Evolutionary conservation across 2,329 filamentous ascomycete genomes (phyloP), one percentile per base, ranked within the genome.

Genomic region (Ceratocystis destructans): DNA sequence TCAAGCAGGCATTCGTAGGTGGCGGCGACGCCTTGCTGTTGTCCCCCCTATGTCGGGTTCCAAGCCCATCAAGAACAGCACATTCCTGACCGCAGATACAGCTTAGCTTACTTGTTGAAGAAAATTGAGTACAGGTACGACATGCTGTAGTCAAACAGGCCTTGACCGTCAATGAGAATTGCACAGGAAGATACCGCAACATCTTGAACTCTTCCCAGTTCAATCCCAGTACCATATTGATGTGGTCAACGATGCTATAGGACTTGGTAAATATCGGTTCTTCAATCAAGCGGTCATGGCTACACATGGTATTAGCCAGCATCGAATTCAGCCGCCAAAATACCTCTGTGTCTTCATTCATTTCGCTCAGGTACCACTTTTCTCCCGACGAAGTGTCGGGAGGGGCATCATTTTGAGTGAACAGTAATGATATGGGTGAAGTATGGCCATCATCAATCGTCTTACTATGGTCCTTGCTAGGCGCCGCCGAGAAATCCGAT

Each of bases 341-440:
- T 8, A 20, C 25, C 17, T 31, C 5, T 10, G 55, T 59, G 28
- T 59, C 55, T 37, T 59, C 17, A 31, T 59, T 59, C 28, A 59
- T 31, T 37, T 59, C 55, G n/a, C 31, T 59, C 55, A 59, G 17
- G 17, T 59, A 59, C 55, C 55, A 59, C n/a, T 59, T 59, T 6
- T 28, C 31, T 28, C 31, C 17, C 12, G 1, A 15, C 15, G 20
- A 28, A 4, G 8, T 37, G 55, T 59, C 17, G n/a, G 28, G 3
- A 5, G 17, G n/a, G 7, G 10, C 28, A 8, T 59, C 55, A 25
- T 25, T n/a, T 25, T 33, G 5, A 8, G 25, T 59, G 15, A 59
- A 31, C 28, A 59, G 31, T 31, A 59, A 59, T n/a, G 55, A 59
- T 10, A 59, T n/a, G 25, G 31, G 28, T 8, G 55, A 59, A 25